A percentile compares a stretch with the other conserved stretches of the same genome.
These are phyloP conservation scores for Amanita brunnescens DNA, from an alignment of 768 basidiomycete species.

Conservation along the genomic window DNA sequence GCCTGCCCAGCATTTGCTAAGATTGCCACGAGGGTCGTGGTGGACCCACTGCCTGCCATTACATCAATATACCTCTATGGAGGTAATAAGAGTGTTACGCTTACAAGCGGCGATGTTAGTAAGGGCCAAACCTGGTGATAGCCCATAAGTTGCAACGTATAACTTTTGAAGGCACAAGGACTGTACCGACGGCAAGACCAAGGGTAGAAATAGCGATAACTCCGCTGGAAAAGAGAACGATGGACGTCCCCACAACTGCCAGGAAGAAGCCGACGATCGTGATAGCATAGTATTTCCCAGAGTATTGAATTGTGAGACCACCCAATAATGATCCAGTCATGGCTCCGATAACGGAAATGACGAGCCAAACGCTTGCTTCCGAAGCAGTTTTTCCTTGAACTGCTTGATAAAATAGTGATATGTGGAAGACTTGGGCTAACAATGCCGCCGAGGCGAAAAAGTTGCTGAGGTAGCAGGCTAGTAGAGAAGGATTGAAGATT, in stretches of 20 bases:
- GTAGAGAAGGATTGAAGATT: slow-evolving; percentile 37
- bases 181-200: slow-evolving; percentile 34
- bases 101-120: slow-evolving; percentile 33
- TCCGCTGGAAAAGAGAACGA: slow-evolving; percentile 32
- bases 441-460: slow-evolving; percentile 42
- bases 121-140: slow-evolving; percentile 23
- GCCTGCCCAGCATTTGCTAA: slow-evolving; percentile 54
- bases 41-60: slow-evolving; percentile 37
- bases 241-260: slow-evolving; percentile 29
- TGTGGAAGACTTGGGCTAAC: slow-evolving; percentile 40
- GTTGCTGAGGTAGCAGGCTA: slow-evolving; percentile 51
- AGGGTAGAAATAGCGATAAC: slow-evolving; percentile 25
- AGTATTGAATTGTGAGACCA: slow-evolving; percentile 48
- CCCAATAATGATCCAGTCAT: slow-evolving; percentile 41
- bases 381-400: slow-evolving; percentile 39
- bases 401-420: slow-evolving; percentile 52
- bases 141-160: neutral
- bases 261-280: slow-evolving; percentile 34
- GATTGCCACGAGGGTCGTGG: slow-evolving; percentile 49
- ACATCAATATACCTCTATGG: neutral
- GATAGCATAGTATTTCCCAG: slow-evolving; percentile 46
- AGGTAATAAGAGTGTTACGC: neutral
- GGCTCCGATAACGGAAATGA: slow-evolving; percentile 37
- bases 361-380: slow-evolving; percentile 42
- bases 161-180: neutral